Evolutionary conservation across 257 asterid species (phyloP).

Genomic region (Asclepias syriaca): DNA sequence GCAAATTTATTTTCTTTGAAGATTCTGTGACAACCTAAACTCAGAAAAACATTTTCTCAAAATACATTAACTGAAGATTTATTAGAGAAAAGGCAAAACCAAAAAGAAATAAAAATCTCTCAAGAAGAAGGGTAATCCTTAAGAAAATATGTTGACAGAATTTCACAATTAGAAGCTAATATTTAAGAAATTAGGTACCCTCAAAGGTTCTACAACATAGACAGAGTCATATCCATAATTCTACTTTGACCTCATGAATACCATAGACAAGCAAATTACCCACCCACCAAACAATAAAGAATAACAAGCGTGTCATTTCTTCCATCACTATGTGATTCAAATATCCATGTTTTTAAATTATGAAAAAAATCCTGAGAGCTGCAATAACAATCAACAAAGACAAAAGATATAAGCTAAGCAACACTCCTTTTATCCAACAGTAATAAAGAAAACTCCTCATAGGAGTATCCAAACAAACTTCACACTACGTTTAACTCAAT

Average conservation of each 20-base stretch:
- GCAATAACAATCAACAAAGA: neutral
- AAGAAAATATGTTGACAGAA: neutral
- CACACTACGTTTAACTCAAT: neutral
- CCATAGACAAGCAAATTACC: neutral
- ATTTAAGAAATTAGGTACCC: neutral
- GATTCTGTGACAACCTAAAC: neutral
- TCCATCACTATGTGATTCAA: neutral
- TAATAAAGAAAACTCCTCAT: neutral
- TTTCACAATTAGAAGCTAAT: neutral
- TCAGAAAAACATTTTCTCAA: neutral
- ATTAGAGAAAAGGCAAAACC: neutral
- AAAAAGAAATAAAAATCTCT: neutral
- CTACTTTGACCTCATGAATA: neutral
- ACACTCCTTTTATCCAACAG: neutral
- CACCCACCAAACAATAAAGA: neutral
- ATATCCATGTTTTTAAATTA: neutral
- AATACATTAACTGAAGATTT: neutral
- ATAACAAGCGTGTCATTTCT: no score
- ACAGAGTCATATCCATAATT: neutral
- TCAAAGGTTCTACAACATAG: neutral
- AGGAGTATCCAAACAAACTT: neutral
- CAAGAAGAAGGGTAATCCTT: neutral
- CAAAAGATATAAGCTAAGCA: neutral
- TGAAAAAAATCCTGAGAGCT: neutral
- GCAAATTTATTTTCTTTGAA: neutral